These are phyloP conservation scores for Chaetomium olivaceum DNA, from an alignment of 2,329 filamentous ascomycete species.

Conservation along the genomic window DNA sequence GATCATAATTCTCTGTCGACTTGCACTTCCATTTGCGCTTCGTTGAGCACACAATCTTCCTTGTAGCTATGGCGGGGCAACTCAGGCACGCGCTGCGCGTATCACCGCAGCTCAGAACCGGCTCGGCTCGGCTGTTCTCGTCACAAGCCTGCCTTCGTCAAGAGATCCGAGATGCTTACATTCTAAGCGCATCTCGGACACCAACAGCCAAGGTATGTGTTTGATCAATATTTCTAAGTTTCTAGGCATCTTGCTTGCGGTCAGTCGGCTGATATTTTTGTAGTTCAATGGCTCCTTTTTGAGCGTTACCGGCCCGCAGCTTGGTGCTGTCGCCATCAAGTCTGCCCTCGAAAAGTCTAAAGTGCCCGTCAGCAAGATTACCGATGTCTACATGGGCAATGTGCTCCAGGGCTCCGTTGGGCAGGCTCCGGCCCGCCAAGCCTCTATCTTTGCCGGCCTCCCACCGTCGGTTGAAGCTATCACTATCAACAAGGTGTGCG, in stretches of 20 bases:
- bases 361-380: slow-evolving; percentile 77
- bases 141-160: slow-evolving; percentile 38
- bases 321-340: slow-evolving; percentile 89
- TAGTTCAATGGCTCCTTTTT: slow-evolving; percentile 94
- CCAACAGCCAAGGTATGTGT: slow-evolving; percentile 76
- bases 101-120: slow-evolving; percentile 22
- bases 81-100: slow-evolving; percentile 27
- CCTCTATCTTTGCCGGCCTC: slow-evolving; percentile 83
- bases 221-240: neutral
- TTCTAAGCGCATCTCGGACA: slow-evolving; percentile 84
- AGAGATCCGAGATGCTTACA: slow-evolving; percentile 89
- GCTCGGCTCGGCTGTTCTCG: slow-evolving; percentile 33
- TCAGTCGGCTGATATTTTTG: slow-evolving; percentile 20
- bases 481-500: slow-evolving; percentile 98
- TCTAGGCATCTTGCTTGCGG: neutral
- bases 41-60: neutral
- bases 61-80: slow-evolving; percentile 26
- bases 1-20: neutral
- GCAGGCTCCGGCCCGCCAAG: slow-evolving; percentile 90
- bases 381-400: slow-evolving; percentile 96
- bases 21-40: neutral
- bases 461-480: slow-evolving; percentile 79
- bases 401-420: slow-evolving; percentile 82
- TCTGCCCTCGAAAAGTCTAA: slow-evolving; percentile 84
- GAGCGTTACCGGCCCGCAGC: slow-evolving; percentile 78